phyloP scores from a whole-genome alignment of 345 rosid species.

The Populus alba region DNA sequence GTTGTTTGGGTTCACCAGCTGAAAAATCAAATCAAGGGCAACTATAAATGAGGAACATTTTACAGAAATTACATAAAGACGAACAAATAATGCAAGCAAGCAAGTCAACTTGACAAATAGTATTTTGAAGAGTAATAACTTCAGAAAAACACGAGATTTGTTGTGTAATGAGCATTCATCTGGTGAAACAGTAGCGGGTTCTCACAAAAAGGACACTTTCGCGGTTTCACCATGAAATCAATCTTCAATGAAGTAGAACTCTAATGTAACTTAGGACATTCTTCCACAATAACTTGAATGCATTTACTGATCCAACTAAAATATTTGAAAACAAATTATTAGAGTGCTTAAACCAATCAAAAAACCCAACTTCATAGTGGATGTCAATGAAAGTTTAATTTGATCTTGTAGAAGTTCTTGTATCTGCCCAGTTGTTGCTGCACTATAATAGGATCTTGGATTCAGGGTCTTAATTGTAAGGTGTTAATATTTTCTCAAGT shows the following conservation, averaged over 20 bases:
- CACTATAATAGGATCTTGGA: background rate
- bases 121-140: background rate
- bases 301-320: background rate
- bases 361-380: background rate
- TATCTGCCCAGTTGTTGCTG: background rate
- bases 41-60: background rate
- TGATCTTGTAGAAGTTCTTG: background rate
- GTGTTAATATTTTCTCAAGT: background rate
- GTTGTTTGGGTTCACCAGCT: constrained; percentile 89
- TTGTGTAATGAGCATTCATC: background rate
- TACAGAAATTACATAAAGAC: background rate
- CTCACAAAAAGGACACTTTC: background rate
- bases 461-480: background rate
- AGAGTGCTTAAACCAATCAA: background rate
- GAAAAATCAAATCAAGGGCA: constrained; percentile 13
- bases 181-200: background rate
- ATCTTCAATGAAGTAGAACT: background rate
- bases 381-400: background rate
- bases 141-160: background rate
- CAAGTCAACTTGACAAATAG: background rate
- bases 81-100: background rate
- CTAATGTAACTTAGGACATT: background rate
- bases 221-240: background rate
- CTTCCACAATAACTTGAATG: background rate
- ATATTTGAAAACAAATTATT: background rate